A percentile compares a stretch with the other conserved stretches of the same genome.
phyloP scores from a whole-genome alignment of 306 rosid species.

The Castanopsis chinensis region DNA sequence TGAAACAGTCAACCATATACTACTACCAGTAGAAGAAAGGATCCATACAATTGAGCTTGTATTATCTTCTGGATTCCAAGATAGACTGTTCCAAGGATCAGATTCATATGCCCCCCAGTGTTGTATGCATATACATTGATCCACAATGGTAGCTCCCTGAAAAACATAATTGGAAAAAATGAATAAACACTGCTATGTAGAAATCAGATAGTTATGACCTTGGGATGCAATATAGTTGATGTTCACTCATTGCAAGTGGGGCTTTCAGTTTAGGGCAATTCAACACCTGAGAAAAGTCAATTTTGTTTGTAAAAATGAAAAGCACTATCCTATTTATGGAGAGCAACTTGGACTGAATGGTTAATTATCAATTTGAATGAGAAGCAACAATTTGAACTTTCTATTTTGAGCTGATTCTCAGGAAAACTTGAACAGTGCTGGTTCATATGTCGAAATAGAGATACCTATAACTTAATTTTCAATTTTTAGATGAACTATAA shows the following conservation, averaged over 20 bases:
- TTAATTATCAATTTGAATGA: neutral
- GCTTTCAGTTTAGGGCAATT: constrained; percentile 4
- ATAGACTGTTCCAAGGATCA: constrained; percentile 41
- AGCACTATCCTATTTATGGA: neutral
- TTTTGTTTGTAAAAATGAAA: neutral
- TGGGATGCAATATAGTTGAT: constrained; percentile 8
- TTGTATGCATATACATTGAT: constrained; percentile 66
- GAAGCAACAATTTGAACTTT: neutral
- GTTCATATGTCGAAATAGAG: neutral
- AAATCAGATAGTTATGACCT: neutral
- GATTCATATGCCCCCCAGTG: constrained; percentile 57
- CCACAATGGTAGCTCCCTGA: constrained; percentile 77
- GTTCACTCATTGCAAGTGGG: constrained; percentile 6
- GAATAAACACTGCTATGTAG: constrained; percentile 9
- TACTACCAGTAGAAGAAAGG: neutral
- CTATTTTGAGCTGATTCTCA: neutral
- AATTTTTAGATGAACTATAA: neutral
- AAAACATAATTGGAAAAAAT: constrained; percentile 17
- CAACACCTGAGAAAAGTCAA: neutral
- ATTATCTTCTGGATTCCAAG: constrained; percentile 35
- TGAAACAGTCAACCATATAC: neutral
- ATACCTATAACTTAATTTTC: neutral
- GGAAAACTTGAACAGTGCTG: neutral
- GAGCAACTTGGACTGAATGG: neutral
- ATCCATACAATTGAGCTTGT: constrained; percentile 47